Conservation (phyloP, 2,329 filamentous ascomycete species). For the Scopulariopsis brevicaulis region DNA sequence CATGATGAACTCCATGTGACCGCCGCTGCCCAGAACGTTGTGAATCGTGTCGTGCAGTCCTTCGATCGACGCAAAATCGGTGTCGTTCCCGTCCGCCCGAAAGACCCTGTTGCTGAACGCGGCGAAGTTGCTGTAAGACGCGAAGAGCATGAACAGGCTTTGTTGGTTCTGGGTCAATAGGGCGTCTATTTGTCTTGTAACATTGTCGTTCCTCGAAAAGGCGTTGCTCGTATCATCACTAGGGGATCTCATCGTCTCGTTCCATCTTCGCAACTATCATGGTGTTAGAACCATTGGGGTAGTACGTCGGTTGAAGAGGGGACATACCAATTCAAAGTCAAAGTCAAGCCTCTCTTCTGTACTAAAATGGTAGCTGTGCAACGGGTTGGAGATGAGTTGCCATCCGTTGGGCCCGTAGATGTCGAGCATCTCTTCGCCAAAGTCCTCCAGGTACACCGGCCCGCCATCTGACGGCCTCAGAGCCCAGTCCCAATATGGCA, state of each 20-base stretch:
- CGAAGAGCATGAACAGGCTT: constrained; percentile 56
- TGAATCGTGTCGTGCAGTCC: constrained; percentile 54
- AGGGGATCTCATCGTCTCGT: constrained; percentile 47
- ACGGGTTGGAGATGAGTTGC: constrained; percentile 48
- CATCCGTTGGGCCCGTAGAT: constrained; percentile 44
- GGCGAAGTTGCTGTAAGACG: constrained; percentile 55
- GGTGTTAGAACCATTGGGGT: constrained; percentile 4
- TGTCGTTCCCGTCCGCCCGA: constrained; percentile 32
- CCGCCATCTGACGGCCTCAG: constrained; percentile 32
- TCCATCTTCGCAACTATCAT: constrained; percentile 44
- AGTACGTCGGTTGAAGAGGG: background rate
- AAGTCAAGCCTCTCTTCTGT: constrained; percentile 48
- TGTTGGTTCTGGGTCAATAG: constrained; percentile 44
- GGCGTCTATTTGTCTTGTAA: constrained; percentile 38
- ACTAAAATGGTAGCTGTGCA: constrained; percentile 49
- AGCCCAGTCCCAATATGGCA: constrained; percentile 52
- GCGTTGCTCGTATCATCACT: constrained; percentile 15
- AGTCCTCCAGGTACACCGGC: constrained; percentile 31
- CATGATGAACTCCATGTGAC: constrained; percentile 60
- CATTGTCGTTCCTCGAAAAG: constrained; percentile 45
- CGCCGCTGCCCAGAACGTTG: constrained; percentile 43
- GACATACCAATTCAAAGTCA: constrained; percentile 45
- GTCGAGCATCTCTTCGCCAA: constrained; percentile 35
- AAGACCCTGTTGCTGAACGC: constrained; percentile 60
- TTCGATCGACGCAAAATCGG: constrained; percentile 52